Conservation (phyloP, 83 land plant species). For the Diphasiastrum complanatum region DNA sequence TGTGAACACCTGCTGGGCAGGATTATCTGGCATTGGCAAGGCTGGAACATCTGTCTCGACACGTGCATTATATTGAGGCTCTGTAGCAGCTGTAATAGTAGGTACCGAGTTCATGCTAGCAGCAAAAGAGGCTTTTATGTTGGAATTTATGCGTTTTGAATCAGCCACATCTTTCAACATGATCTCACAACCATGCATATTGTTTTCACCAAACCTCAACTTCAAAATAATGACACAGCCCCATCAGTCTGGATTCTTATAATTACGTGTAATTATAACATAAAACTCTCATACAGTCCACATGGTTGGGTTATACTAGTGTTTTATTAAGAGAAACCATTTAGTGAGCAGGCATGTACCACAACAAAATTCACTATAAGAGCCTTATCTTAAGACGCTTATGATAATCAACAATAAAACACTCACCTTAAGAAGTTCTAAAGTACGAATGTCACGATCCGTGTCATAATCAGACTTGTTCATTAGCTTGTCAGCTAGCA, state of each 20-base stretch:
- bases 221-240: too few species aligned
- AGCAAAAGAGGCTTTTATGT: conserved; percentile 61
- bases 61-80: too few species aligned
- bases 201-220: conserved; percentile 96
- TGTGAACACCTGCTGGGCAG: too few species aligned
- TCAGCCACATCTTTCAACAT: conserved; percentile 96
- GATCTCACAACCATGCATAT: conserved; percentile 96
- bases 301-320: too few species aligned
- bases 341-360: background rate
- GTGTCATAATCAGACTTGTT: conserved; percentile 96
- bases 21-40: too few species aligned
- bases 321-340: background rate
- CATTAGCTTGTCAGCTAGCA: conserved; percentile 96
- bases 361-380: background rate
- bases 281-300: too few species aligned
- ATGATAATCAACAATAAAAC: background rate
- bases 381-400: background rate
- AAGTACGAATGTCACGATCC: conserved; percentile 82
- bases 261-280: too few species aligned
- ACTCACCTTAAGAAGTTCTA: conserved; percentile 82
- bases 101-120: conserved; percentile 30
- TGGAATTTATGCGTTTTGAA: conserved; percentile 86
- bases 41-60: too few species aligned
- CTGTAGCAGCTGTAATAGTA: too few species aligned
- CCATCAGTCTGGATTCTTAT: too few species aligned